phyloP scores from a whole-genome alignment of 202 grass and related monocot species.

The Brachypodium distachyon region DNA sequence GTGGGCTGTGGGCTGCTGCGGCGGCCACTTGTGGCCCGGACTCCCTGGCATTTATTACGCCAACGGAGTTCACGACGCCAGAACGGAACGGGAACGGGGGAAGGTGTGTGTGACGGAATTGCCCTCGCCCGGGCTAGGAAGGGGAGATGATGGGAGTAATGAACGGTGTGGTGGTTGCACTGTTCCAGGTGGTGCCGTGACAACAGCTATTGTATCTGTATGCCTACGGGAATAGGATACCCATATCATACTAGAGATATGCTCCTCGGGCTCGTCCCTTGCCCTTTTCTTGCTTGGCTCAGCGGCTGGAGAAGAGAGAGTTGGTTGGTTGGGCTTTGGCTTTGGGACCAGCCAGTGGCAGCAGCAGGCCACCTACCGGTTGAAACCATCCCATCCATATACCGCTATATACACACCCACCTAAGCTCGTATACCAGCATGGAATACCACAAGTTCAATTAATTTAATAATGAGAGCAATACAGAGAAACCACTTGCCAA shows the following conservation, averaged over 20 bases:
- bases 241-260: background rate
- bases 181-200: conserved; percentile 13
- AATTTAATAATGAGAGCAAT: too few species aligned
- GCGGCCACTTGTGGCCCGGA: background rate
- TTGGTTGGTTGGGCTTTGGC: background rate
- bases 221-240: background rate
- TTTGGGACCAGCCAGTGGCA: too few species aligned
- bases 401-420: too few species aligned
- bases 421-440: too few species aligned
- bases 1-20: background rate
- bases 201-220: too few species aligned
- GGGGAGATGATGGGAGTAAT: background rate
- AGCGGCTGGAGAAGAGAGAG: too few species aligned
- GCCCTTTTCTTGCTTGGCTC: background rate
- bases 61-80: background rate
- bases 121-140: background rate
- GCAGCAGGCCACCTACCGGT: too few species aligned
- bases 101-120: background rate
- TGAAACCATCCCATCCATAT: too few species aligned
- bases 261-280: background rate
- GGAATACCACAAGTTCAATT: too few species aligned
- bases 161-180: conserved; percentile 1
- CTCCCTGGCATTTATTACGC: background rate
- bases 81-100: background rate
- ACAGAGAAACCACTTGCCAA: too few species aligned